phyloP scores from a whole-genome alignment of 2,329 filamentous ascomycete genomes.

The Grosmannia penicillata region DNA sequence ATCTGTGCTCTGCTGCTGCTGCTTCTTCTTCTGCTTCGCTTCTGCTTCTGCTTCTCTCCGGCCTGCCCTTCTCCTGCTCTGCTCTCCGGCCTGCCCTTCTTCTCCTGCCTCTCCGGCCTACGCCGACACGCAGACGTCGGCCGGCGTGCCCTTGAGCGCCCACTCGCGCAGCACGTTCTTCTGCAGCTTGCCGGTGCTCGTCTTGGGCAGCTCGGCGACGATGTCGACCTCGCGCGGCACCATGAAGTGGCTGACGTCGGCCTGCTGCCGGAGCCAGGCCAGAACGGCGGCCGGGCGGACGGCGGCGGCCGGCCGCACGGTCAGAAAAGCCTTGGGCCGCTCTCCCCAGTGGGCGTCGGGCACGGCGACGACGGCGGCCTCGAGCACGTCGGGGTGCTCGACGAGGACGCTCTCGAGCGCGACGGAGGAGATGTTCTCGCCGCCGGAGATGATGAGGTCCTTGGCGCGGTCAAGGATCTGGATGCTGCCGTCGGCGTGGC shows the following conservation, averaged over 20 bases:
- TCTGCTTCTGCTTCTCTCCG: background rate
- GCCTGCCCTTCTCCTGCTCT: background rate
- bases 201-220: conserved; percentile 84
- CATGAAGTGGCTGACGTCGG: conserved; percentile 84
- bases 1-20: background rate
- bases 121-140: background rate
- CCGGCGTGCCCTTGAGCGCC: conserved; percentile 29
- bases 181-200: conserved; percentile 88
- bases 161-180: conserved; percentile 87
- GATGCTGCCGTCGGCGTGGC: conserved; percentile 78
- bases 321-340: conserved; percentile 86
- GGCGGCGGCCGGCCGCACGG: conserved; percentile 41
- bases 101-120: background rate
- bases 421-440: conserved; percentile 92
- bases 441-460: conserved; percentile 96
- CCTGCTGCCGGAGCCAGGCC: conserved; percentile 69
- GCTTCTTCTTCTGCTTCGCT: background rate
- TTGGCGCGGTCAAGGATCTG: conserved; percentile 91
- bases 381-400: conserved; percentile 76
- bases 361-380: conserved; percentile 81
- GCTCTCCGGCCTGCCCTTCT: conserved; percentile 2
- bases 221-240: conserved; percentile 59
- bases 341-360: conserved; percentile 89
- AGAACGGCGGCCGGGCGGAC: conserved; percentile 58
- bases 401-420: conserved; percentile 82